phyloP scores from a whole-genome alignment of 441 rosid species.

The Capsella rubella region DNA sequence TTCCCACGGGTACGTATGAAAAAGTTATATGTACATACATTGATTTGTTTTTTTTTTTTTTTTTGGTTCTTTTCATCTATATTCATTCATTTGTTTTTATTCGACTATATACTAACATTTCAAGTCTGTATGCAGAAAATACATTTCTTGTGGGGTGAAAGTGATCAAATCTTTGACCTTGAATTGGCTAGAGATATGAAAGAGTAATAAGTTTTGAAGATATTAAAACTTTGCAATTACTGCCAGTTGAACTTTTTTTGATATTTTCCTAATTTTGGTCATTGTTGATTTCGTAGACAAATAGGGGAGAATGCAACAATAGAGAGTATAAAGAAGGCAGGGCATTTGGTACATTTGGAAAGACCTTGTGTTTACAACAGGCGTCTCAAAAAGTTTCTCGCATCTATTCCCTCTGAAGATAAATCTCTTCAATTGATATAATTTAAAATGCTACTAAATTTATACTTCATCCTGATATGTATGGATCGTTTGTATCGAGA shows the following conservation, averaged over 20 bases:
- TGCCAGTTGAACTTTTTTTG: neutral
- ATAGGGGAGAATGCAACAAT: constrained; percentile 73
- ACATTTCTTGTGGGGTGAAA: constrained; percentile 57
- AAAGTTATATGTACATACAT: neutral
- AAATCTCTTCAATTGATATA: constrained; percentile 7
- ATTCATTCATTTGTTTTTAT: neutral
- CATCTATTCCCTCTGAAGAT: constrained; percentile 49
- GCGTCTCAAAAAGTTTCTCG: constrained; percentile 68
- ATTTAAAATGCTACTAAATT: neutral
- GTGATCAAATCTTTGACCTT: constrained; percentile 72
- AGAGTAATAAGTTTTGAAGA: constrained; percentile 52
- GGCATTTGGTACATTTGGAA: constrained; percentile 85
- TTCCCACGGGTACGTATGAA: constrained; percentile 58
- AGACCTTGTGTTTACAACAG: constrained; percentile 79
- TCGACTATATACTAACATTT: neutral
- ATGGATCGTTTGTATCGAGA: neutral
- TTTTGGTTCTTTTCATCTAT: neutral
- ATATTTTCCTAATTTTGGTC: neutral
- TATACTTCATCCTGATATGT: neutral
- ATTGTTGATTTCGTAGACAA: constrained; percentile 51
- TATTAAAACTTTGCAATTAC: neutral
- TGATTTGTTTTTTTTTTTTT: neutral
- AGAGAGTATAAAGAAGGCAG: constrained; percentile 71
- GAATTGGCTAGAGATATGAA: constrained; percentile 84
- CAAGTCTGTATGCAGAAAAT: constrained; percentile 60